These are phyloP conservation scores for Cornus suecica DNA, from an alignment of 148 eudicot genomes.

Conservation along the genomic window DNA sequence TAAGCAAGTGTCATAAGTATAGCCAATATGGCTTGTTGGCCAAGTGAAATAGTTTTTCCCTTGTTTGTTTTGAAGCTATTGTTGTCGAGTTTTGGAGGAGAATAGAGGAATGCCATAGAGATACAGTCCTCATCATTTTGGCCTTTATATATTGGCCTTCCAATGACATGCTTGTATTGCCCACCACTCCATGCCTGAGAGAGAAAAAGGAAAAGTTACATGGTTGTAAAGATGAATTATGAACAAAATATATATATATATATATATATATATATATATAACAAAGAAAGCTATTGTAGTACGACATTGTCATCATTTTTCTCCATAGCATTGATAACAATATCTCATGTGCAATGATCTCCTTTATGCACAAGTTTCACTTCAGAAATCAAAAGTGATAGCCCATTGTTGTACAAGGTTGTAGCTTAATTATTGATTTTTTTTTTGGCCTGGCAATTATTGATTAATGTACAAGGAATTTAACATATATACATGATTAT, in stretches of 20 bases:
- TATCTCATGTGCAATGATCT: constrained; percentile 2
- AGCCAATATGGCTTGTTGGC: constrained; percentile 54
- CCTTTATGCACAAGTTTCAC: neutral
- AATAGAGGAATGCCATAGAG: constrained; percentile 65
- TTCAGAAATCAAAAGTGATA: neutral
- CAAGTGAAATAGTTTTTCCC: constrained; percentile 39
- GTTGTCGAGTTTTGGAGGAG: constrained; percentile 23
- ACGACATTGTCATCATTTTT: constrained; percentile 13
- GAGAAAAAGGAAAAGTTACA: neutral
- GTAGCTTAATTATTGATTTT: too few species aligned
- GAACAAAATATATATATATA: too few species aligned
- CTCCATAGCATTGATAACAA: constrained; percentile 2
- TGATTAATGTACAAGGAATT: too few species aligned
- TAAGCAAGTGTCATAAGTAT: constrained; percentile 42
- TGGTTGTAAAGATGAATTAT: neutral
- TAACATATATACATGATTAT: too few species aligned
- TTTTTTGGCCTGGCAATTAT: too few species aligned
- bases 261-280: too few species aligned
- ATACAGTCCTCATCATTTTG: constrained; percentile 30
- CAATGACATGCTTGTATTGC: constrained; percentile 68
- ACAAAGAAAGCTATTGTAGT: neutral
- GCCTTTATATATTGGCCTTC: constrained; percentile 61
- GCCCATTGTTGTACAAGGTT: too few species aligned
- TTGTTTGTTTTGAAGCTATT: constrained; percentile 13
- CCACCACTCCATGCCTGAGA: constrained; percentile 65